Base-by-base conservation (phyloP, 352 stramenopile genomes). In the Phytophthora multivora region DNA sequence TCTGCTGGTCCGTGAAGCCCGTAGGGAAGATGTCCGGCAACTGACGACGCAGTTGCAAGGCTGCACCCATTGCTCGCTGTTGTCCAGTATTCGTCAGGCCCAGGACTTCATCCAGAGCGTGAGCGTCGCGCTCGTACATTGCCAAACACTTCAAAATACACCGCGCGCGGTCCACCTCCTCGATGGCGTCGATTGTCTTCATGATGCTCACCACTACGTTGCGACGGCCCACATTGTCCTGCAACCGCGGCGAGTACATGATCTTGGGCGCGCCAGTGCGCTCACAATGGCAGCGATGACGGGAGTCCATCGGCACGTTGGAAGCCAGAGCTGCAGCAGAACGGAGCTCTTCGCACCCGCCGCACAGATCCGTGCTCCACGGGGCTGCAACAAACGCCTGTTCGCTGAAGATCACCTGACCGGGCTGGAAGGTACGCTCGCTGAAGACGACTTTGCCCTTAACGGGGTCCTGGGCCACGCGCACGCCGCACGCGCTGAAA, bases 401-500 rank as follows among this genome's bases (percentile, higher is more conserved):
- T 60, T 93, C 84, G 50, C 73, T 80, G 64, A 93, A 93, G 50
- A 93, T 86, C 26, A 91, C 79, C 19, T 89, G 76, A 5, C 83
- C 83, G 4, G 81, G 67, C 25, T 74, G 43, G 56, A 91, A 89
- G 1, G 57, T 51, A 12, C 77, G 79, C 53, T 88, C 66, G 28
- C 68, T 80, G 28, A 71, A 68, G 28, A 90, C 81, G n/a, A 90
- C 75, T 15, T 84, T 83, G 46, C 81, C 79, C 66, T 89, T 90
- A 28, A 71, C 53, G 11, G 52, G 40, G 33, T 89, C 75, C 21
- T 78, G 69, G 6, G 55, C 73, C 50, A 91, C 77, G 60, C 69
- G 71, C 54, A 87, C 77, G 63, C 79, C 82, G 57, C 79, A 86
- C 8, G 35, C 55, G 1, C 75, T 71, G 55, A 90, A 90, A 38